Evolutionary conservation across 257 asterid species (phyloP).

Genomic region (Orobanche coerulescens): DNA sequence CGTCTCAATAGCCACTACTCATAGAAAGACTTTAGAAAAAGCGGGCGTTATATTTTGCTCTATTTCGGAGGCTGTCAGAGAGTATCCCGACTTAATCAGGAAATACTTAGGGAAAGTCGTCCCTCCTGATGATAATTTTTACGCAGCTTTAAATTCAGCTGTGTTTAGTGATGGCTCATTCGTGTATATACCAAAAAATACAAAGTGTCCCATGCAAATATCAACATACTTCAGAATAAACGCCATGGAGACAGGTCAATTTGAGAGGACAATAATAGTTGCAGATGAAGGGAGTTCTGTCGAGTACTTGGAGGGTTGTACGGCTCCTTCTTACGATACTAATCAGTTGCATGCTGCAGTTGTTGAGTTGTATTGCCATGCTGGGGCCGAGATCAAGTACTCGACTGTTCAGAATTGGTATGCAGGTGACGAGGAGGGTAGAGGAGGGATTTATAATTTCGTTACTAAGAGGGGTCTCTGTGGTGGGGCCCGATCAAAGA

Average conservation of each 20-base stretch:
- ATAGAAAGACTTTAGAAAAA: conserved; percentile 69
- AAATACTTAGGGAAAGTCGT: conserved; percentile 81
- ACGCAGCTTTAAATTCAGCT: conserved; percentile 80
- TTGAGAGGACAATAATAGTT: conserved; percentile 87
- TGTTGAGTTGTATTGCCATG: conserved; percentile 77
- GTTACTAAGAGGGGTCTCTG: conserved; percentile 93
- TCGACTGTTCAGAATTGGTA: conserved; percentile 99
- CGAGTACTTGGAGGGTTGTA: conserved; percentile 96
- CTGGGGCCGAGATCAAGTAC: conserved; percentile 82
- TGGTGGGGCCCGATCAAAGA: conserved; percentile 66
- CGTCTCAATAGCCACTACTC: conserved; percentile 92
- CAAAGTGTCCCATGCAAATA: conserved; percentile 91
- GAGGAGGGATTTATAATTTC: conserved; percentile 80
- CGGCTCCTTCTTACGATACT: conserved; percentile 89
- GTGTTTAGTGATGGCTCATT: conserved; percentile 97
- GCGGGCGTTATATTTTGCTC: conserved; percentile 93
- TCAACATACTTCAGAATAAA: conserved; percentile 92
- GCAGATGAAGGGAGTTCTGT: conserved; percentile 93
- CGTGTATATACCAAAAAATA: conserved; percentile 78
- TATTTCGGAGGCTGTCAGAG: conserved; percentile 83
- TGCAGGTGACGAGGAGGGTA: conserved; percentile 86
- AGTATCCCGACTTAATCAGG: conserved; percentile 67
- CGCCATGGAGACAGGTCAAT: conserved; percentile 96
- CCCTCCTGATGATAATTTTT: conserved; percentile 82
- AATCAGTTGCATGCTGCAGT: conserved; percentile 93